Conservation (phyloP, 352 stramenopile genomes). For the Phytophthora palmivora region DNA sequence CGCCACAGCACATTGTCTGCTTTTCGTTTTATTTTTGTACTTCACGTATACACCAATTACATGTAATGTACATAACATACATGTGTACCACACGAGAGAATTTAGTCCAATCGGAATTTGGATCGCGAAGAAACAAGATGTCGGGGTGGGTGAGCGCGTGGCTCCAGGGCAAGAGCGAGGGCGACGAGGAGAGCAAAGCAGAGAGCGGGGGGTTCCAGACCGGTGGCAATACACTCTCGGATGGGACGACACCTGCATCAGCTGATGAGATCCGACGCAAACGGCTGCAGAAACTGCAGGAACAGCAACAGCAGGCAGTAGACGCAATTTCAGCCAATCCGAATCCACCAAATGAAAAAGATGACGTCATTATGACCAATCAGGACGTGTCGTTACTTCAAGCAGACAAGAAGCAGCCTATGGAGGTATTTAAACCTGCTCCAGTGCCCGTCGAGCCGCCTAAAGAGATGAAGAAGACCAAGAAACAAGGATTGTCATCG, state of each 20-base stretch:
- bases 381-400: not conserved
- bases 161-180: slow-evolving; percentile 56
- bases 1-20: slow-evolving; percentile 6
- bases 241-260: slow-evolving; percentile 28
- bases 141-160: slow-evolving; percentile 64
- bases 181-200: slow-evolving; percentile 51
- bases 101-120: slow-evolving; percentile 17
- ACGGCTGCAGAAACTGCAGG: slow-evolving; percentile 67
- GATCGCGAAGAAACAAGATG: slow-evolving; percentile 30
- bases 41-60: not conserved
- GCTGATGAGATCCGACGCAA: slow-evolving; percentile 67
- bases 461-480: slow-evolving; percentile 44
- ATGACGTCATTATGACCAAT: slow-evolving; percentile 37
- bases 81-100: not conserved
- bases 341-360: slow-evolving; percentile 5
- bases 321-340: slow-evolving; percentile 38
- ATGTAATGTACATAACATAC: not conserved
- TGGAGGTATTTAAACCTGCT: slow-evolving; percentile 10
- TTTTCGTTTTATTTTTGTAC: not conserved
- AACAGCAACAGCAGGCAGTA: slow-evolving; percentile 35
- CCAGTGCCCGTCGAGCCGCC: not conserved
- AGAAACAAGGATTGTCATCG: slow-evolving; percentile 42
- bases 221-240: slow-evolving; percentile 30
- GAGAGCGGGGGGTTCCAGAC: slow-evolving; percentile 19
- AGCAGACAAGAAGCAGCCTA: slow-evolving; percentile 28